A percentile compares a stretch with the other conserved stretches of the same genome.
phyloP scores from a whole-genome alignment of 257 asterid species.

The Rauvolfia tetraphylla region DNA sequence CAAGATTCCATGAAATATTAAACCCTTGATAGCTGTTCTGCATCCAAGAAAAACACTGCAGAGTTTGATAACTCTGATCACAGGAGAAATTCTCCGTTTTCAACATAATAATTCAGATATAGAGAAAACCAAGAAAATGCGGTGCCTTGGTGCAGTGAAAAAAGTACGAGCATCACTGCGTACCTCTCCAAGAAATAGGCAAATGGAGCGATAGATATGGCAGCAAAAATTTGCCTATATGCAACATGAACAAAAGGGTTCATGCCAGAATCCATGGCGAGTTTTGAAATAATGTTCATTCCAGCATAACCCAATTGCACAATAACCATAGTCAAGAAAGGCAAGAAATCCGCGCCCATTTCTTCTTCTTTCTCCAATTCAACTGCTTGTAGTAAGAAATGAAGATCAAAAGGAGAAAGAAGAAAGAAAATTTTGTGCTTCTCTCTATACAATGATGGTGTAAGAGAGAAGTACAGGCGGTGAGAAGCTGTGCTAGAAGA shows the following conservation, averaged over 20 bases:
- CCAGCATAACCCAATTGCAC: slow-evolving; percentile 88
- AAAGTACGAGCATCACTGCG: not conserved
- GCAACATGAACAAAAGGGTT: slow-evolving; percentile 89
- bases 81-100: not conserved
- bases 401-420: slow-evolving; percentile 8
- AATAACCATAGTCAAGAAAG: slow-evolving; percentile 57
- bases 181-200: slow-evolving; percentile 87
- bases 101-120: not conserved
- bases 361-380: slow-evolving; percentile 16
- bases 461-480: not conserved
- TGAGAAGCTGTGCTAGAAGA: not conserved
- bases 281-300: slow-evolving; percentile 72
- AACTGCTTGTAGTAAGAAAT: slow-evolving; percentile 15
- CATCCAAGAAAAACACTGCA: not conserved
- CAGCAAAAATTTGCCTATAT: slow-evolving; percentile 74
- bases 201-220: slow-evolving; percentile 53
- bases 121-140: not conserved
- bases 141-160: not conserved
- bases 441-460: not conserved
- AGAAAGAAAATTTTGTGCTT: slow-evolving; percentile 4
- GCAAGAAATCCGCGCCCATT: slow-evolving; percentile 43
- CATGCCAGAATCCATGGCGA: slow-evolving; percentile 95
- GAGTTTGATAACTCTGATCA: not conserved
- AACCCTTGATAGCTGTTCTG: not conserved
- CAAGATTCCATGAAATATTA: not conserved